Conservation (phyloP, 2,329 filamentous ascomycete genomes). For the Cytospora piceae region DNA sequence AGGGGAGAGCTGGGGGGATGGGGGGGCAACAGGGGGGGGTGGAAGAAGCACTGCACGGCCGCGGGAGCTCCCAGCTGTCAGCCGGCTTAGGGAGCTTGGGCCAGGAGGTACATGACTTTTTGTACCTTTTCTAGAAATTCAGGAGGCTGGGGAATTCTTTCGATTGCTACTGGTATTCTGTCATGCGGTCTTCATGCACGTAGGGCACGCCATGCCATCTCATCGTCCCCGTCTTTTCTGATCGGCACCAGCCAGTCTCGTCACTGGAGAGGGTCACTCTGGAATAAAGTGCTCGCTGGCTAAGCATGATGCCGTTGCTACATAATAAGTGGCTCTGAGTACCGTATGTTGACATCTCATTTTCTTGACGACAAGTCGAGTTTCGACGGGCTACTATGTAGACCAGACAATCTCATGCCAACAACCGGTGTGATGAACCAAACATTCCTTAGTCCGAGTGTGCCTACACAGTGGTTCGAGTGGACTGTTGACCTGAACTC, state of each 20-base stretch:
- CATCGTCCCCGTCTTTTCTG: background rate
- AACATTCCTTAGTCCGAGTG: too few relatives aligned
- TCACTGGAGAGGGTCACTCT: slow-evolving; percentile 4
- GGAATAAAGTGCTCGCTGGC: background rate
- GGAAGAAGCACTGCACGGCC: slow-evolving; percentile 1
- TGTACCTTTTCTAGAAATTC: slow-evolving; percentile 15
- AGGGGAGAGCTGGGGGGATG: background rate
- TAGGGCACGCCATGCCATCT: background rate
- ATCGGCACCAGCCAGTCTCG: slow-evolving; percentile 1
- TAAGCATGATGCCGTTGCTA: background rate
- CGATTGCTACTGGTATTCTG: too few relatives aligned
- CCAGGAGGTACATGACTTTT: background rate
- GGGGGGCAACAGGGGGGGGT: slow-evolving; percentile 2
- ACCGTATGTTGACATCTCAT: background rate
- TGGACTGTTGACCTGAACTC: too few relatives aligned
- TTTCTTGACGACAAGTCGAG: background rate
- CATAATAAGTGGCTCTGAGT: background rate
- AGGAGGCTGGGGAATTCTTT: slow-evolving; percentile 13
- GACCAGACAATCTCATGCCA: background rate
- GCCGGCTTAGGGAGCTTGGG: slow-evolving; percentile 20
- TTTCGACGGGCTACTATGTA: background rate
- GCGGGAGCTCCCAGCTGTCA: slow-evolving; percentile 1
- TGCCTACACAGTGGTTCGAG: background rate
- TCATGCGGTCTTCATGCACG: background rate
- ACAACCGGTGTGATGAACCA: background rate